Percentiles rank a stretch among this genome's conserved stretches.
Conservation (phyloP, 495 filamentous ascomycete genomes). For the Ascobolus immersus region DNA sequence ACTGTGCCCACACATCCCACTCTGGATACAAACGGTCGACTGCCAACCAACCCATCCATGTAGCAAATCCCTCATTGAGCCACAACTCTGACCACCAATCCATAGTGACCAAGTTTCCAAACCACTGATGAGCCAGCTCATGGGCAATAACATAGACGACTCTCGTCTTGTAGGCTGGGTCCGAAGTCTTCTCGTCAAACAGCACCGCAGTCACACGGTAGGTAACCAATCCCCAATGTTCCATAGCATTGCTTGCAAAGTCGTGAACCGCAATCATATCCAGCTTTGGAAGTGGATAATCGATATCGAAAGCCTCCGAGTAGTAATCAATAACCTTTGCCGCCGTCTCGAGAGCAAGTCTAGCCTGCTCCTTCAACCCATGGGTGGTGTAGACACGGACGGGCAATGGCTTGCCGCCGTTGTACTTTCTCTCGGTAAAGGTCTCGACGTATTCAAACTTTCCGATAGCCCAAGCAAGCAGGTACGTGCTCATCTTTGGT, state of each 20-base stretch:
- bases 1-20: conserved; percentile 88
- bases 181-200: conserved; percentile 75
- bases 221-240: conserved; percentile 89
- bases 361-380: conserved; percentile 68
- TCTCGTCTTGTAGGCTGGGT: conserved; percentile 62
- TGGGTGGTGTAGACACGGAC: conserved; percentile 86
- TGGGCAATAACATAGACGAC: conserved; percentile 89
- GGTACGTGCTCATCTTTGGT: conserved; percentile 91
- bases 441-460: conserved; percentile 92
- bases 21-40: conserved; percentile 76
- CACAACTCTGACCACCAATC: conserved; percentile 86
- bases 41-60: conserved; percentile 91
- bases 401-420: conserved; percentile 56
- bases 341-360: conserved; percentile 63
- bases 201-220: conserved; percentile 84
- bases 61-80: conserved; percentile 93
- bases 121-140: conserved; percentile 93
- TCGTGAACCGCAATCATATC: conserved; percentile 92
- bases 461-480: conserved; percentile 79
- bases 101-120: conserved; percentile 85
- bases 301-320: conserved; percentile 76
- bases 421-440: conserved; percentile 64
- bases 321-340: conserved; percentile 81
- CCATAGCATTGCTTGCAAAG: conserved; percentile 47
- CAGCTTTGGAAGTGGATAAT: conserved; percentile 87